Base-by-base conservation (phyloP, 176 grass and related monocot species). In the Chloris gayana region DNA sequence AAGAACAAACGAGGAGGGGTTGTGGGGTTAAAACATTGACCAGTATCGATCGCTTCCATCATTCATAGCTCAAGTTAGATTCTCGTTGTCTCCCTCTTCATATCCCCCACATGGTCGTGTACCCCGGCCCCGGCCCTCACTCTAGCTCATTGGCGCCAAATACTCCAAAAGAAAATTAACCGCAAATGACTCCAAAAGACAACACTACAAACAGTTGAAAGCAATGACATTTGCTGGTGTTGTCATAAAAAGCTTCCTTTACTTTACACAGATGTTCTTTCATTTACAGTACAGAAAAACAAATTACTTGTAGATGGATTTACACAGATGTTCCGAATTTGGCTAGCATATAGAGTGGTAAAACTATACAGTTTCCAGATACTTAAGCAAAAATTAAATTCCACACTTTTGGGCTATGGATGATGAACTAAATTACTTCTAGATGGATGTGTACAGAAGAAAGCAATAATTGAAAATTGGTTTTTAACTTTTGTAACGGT, bases 11-110 rank as follows among this genome's bases (percentile, higher is more conserved):
- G 38, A 47, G 51, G 72, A 81, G 85, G 87, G 79, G 80, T 29
- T 77, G 87, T 86, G 80, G 75, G 87, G 84, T 67, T 85, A 94
- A 91, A 95, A 72, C 84, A 89, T 95, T 86, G 96, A 93, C 90
- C 88, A 80, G 85, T 86, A 91, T 72, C 85, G 68, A 89, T 92
- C 90, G 80, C 88, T 76, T 91, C 90, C 86, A 99, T 92, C 90
- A 98, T 89, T 87, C 92, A 84, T 88, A 82, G 86, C 90, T 82
- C 80, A 84, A 87, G 71, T 90, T 91, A 99, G 96, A 99, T 99
- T 99, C 93, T 86, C 86, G 86, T 81, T 95, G 96, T 99, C 96
- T 95, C 92, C 90, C 88, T 77, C 85, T 86, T 89, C 58, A 86
- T 88, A 93, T 88, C 83, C 41, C 75, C 84, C 96, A 95, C 96